phyloP scores from a whole-genome alignment of 1,284 basidiomycete species.

The Laetiporus sulphureus region DNA sequence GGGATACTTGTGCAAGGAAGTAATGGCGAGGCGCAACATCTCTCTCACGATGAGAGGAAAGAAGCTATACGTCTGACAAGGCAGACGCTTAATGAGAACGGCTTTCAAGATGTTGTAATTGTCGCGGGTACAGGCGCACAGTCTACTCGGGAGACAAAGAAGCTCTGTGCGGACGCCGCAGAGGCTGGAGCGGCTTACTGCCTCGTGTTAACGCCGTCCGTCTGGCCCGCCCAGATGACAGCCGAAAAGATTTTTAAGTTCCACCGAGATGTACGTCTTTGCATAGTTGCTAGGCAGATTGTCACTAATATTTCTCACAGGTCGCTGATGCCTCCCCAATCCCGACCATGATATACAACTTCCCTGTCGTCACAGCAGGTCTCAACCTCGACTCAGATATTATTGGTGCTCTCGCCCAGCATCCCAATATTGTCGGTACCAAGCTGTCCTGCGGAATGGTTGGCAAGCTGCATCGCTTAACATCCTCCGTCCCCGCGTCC shows the following conservation, averaged over 20 bases:
- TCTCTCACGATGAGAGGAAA: slow-evolving; percentile 65
- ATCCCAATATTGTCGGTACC: slow-evolving; percentile 86
- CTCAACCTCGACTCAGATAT: slow-evolving; percentile 85
- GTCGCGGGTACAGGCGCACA: slow-evolving; percentile 84
- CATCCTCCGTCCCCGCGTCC: slow-evolving; percentile 42
- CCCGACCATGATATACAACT: slow-evolving; percentile 90
- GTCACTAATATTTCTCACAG: slow-evolving; percentile 25
- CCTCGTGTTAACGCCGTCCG: slow-evolving; percentile 68
- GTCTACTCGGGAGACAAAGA: slow-evolving; percentile 78
- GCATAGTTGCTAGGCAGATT: neutral
- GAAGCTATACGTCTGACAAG: slow-evolving; percentile 61
- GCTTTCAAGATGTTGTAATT: slow-evolving; percentile 62
- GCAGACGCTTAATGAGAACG: slow-evolving; percentile 67
- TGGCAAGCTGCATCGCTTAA: slow-evolving; percentile 77
- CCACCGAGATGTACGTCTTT: slow-evolving; percentile 26
- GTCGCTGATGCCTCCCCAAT: slow-evolving; percentile 80
- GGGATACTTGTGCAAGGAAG: slow-evolving; percentile 74
- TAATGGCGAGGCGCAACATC: slow-evolving; percentile 76
- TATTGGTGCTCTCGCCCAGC: slow-evolving; percentile 63
- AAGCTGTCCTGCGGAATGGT: slow-evolving; percentile 85
- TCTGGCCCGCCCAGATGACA: slow-evolving; percentile 61
- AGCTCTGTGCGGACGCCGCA: slow-evolving; percentile 71
- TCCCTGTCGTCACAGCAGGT: slow-evolving; percentile 76
- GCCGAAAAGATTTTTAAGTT: slow-evolving; percentile 56
- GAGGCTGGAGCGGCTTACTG: slow-evolving; percentile 76